Conservation (phyloP, 2,329 filamentous ascomycete species). For the Talaromyces sp. region DNA sequence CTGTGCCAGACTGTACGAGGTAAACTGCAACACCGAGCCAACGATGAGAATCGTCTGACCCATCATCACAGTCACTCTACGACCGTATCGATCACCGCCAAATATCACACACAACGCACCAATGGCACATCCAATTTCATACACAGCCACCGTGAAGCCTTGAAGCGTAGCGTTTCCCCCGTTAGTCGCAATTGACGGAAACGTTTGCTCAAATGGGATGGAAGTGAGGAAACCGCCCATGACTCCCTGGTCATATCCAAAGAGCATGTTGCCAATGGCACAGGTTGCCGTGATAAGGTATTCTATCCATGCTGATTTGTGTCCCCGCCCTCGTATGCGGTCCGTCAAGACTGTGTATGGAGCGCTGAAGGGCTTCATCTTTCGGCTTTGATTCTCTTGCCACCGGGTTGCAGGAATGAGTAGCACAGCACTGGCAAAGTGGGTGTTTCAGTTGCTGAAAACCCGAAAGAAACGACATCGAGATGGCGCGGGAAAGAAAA, state of each 20-base stretch:
- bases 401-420: no score
- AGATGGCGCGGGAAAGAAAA: no score
- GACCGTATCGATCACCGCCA: background rate
- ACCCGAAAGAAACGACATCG: no score
- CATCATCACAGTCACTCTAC: background rate
- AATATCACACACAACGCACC: constrained; percentile 3
- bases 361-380: background rate
- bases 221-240: constrained; percentile 5
- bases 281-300: constrained; percentile 1
- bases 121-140: constrained; percentile 5
- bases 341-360: background rate
- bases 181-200: background rate
- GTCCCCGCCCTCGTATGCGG: background rate
- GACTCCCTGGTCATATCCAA: constrained; percentile 6
- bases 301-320: background rate
- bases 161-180: constrained; percentile 3
- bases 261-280: background rate
- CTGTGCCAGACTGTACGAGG: constrained; percentile 45
- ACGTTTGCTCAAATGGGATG: background rate
- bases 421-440: no score
- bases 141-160: constrained; percentile 1
- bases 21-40: constrained; percentile 54
- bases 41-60: constrained; percentile 47
- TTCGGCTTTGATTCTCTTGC: background rate
- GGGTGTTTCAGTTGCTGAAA: no score